Evolutionary conservation across 495 filamentous ascomycete genomes (phyloP), one percentile per base, ranked within the genome.

Genomic region (Rhizodiscina lignyota): DNA sequence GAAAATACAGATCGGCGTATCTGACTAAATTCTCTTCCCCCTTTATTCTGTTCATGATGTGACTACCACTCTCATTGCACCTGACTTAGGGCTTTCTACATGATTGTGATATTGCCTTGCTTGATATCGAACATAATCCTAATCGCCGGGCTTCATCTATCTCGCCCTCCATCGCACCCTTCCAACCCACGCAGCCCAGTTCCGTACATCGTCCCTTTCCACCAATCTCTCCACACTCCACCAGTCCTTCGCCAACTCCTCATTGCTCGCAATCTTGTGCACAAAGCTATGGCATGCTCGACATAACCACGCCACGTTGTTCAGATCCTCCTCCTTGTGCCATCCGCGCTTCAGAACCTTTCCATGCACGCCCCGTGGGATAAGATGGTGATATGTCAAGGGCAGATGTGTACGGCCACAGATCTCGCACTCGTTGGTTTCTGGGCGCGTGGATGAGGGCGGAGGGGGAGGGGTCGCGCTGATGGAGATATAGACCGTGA

Each of bases 291-390:
- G 84, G 47, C 84, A 93, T 12, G 84, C 80, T 16, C 83, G 66
- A 60, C 84, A 92, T 47, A 93, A 53, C 83, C 83, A 93, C 20
- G 84, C 84, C 18, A 91, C 83, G 51, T 69, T 83, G 51, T 80
- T 70, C 55, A 87, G 45, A 59, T 70, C 66, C 62, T 75, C 74
- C 41, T 73, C 71, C 12, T 68, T 64, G 62, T 84, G 79, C 83
- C 83, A 91, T 3, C 82, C 81, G 20, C 80, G 62, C 57, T 81
- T 80, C 10, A 81, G 45, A 4, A 71, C 82, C 56, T 83, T 86
- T n/a, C 63, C 70, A 55, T 91, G 84, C 44, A 81, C 69, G 24
- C 66, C 61, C 20, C 71, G 62, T 21, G 84, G 84, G 40, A 92
- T 83, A 32, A 93, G 58, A 57, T 91, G 83, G 45, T 92, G 84